Evolutionary conservation across 257 asterid species (phyloP).

Genomic region (Salvia miltiorrhiza): DNA sequence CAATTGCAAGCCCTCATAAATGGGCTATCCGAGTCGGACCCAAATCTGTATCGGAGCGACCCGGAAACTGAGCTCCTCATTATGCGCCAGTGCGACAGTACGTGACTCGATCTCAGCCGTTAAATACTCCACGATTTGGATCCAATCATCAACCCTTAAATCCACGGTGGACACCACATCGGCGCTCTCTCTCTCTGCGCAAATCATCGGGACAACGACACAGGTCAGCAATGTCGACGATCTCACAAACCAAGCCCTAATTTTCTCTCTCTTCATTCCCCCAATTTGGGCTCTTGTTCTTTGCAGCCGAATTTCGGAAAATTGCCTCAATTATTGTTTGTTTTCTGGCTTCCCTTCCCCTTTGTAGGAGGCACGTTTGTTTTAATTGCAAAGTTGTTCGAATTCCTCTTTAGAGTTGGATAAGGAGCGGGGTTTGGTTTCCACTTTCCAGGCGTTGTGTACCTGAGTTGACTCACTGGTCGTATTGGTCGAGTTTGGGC

Average conservation of each 20-base stretch:
- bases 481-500: conserved; percentile 21
- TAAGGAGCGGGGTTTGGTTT: conserved; percentile 25
- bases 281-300: conserved; percentile 4
- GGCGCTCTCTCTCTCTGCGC: conserved; percentile 33
- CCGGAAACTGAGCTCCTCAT: not conserved
- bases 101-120: conserved; percentile 61
- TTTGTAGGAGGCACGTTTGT: conserved; percentile 1
- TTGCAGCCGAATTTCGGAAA: not conserved
- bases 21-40: not conserved
- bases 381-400: conserved; percentile 6
- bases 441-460: conserved; percentile 23
- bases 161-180: conserved; percentile 59
- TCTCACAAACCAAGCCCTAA: conserved; percentile 44
- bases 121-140: conserved; percentile 36
- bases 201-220: conserved; percentile 43
- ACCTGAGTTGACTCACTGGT: conserved; percentile 40
- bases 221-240: conserved; percentile 41
- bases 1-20: not conserved
- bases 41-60: not conserved
- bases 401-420: conserved; percentile 16
- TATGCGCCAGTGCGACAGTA: conserved; percentile 25
- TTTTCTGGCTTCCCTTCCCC: not conserved
- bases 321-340: conserved; percentile 10
- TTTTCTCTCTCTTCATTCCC: conserved; percentile 21
- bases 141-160: conserved; percentile 47